These are phyloP conservation scores for Verticillium nonalfalfae DNA, from an alignment of 2,329 filamentous ascomycete species.

Conservation along the genomic window DNA sequence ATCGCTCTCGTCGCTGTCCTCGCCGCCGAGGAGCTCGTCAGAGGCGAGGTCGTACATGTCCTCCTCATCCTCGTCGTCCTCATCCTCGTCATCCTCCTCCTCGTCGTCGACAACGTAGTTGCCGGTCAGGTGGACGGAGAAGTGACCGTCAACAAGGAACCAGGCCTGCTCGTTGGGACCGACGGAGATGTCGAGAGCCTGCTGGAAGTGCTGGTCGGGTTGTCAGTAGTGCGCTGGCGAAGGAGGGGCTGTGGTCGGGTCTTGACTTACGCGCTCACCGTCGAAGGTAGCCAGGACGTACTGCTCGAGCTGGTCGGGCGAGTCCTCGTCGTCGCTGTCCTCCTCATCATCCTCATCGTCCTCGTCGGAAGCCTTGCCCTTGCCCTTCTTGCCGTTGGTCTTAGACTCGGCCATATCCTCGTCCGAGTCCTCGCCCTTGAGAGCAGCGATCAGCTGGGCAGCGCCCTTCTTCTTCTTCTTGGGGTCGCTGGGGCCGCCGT, in stretches of 20 bases:
- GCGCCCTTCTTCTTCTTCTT: slow-evolving; percentile 70
- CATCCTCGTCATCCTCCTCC: slow-evolving; percentile 56
- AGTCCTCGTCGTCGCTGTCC: slow-evolving; percentile 48
- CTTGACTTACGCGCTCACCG: slow-evolving; percentile 68
- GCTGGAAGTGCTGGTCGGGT: slow-evolving; percentile 73
- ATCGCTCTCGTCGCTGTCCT: slow-evolving; percentile 68
- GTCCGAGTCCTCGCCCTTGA: slow-evolving; percentile 50
- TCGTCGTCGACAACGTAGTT: slow-evolving; percentile 81
- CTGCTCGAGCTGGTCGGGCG: slow-evolving; percentile 70
- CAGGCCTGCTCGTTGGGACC: slow-evolving; percentile 83
- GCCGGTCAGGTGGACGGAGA: slow-evolving; percentile 86
- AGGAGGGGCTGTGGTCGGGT: neutral
- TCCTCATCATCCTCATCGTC: slow-evolving; percentile 54
- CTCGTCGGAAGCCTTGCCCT: slow-evolving; percentile 57
- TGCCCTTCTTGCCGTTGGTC: slow-evolving; percentile 61
- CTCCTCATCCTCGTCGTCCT: slow-evolving; percentile 57
- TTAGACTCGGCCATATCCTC: slow-evolving; percentile 65
- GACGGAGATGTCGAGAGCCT: slow-evolving; percentile 88
- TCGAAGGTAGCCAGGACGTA: slow-evolving; percentile 95
- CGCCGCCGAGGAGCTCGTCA: slow-evolving; percentile 71
- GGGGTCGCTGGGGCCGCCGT: slow-evolving; percentile 88
- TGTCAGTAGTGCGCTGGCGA: slow-evolving; percentile 16
- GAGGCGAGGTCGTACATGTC: slow-evolving; percentile 77
- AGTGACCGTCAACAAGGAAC: slow-evolving; percentile 86
- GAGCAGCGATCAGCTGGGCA: slow-evolving; percentile 62